These are phyloP conservation scores for Pseudogymnoascus sp. DNA, from an alignment of 2,329 filamentous ascomycete species.

Conservation along the genomic window DNA sequence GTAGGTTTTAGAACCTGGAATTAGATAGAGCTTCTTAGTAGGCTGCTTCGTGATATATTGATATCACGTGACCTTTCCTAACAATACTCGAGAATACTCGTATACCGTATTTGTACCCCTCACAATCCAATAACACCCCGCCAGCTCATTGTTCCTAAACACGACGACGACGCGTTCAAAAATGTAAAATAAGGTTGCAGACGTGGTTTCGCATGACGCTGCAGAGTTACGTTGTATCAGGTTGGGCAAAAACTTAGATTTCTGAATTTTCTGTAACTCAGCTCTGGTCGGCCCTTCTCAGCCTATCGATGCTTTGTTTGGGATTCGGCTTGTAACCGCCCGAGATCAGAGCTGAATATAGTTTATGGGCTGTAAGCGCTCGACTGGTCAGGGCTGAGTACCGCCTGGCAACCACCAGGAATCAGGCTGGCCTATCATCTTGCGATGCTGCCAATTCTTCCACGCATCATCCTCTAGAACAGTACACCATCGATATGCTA, in stretches of 20 bases:
- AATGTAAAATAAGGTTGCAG: not conserved
- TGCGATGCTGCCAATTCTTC: not conserved
- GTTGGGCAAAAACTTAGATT: not conserved
- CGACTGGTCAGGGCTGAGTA: not conserved
- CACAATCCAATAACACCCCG: not conserved
- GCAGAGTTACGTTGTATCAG: not conserved
- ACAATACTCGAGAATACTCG: not conserved
- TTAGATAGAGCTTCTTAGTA: too few species aligned
- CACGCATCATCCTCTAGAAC: not conserved
- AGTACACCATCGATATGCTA: not conserved
- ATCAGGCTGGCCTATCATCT: not conserved
- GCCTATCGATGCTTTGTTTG: not conserved
- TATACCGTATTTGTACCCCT: not conserved
- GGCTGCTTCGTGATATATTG: not conserved
- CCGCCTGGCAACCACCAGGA: not conserved
- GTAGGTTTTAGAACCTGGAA: too few species aligned
- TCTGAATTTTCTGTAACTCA: not conserved
- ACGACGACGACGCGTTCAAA: not conserved
- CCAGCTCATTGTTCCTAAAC: not conserved
- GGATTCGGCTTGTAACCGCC: not conserved
- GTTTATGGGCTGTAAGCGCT: not conserved
- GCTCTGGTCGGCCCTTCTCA: not conserved
- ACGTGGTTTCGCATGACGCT: not conserved
- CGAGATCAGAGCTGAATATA: not conserved
- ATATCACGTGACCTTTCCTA: not conserved